These are phyloP conservation scores for Penicillium diatomitis DNA, from an alignment of 495 filamentous ascomycete species.

Conservation along the genomic window DNA sequence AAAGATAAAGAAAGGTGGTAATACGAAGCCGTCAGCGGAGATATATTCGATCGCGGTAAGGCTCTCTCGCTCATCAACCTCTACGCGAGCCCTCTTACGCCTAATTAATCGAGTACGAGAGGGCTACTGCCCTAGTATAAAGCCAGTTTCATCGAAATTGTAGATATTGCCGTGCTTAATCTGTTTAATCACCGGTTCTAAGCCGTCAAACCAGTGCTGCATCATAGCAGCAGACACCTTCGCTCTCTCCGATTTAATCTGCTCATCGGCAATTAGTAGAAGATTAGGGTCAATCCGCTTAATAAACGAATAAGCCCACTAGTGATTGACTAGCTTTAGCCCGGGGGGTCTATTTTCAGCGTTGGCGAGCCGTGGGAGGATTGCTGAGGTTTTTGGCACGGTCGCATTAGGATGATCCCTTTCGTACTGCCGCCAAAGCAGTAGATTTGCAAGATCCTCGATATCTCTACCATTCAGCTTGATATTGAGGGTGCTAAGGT, in stretches of 20 bases:
- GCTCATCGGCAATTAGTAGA: neutral
- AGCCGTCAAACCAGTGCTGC: neutral
- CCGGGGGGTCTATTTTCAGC: neutral
- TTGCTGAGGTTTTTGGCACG: neutral
- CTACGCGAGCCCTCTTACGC: neutral
- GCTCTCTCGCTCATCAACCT: neutral
- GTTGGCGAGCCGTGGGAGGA: neutral
- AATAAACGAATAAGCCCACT: neutral
- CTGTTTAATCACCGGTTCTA: neutral
- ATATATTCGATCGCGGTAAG: neutral
- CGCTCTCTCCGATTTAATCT: neutral
- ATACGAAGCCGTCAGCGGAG: neutral
- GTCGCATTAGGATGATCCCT: neutral
- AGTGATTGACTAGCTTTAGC: neutral
- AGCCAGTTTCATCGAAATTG: conserved; percentile 1
- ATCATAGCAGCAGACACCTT: neutral
- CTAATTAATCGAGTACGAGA: neutral
- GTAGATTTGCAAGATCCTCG: neutral
- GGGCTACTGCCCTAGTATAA: neutral
- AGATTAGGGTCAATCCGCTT: neutral
- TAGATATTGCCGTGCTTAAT: neutral
- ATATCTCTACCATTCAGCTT: neutral
- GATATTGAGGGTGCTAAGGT: neutral
- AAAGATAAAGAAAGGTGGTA: neutral
- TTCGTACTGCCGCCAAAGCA: neutral